Conservation (phyloP, 768 basidiomycete genomes). For the Pisolithus sp. region DNA sequence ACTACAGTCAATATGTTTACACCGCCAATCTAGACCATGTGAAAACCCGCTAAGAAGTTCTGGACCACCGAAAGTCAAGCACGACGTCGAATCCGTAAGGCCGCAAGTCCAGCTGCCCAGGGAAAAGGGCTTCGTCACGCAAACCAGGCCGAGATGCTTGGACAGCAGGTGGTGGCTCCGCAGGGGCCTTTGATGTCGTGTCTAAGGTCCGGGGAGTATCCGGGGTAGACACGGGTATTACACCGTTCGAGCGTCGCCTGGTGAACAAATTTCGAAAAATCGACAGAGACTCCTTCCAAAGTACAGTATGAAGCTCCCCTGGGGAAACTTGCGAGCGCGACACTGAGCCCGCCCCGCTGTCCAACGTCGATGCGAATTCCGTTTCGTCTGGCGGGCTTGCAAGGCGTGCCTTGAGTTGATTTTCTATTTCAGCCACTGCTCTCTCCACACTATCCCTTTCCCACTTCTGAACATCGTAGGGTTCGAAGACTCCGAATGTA, state of each 20-base stretch:
- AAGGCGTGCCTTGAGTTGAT: constrained; percentile 21
- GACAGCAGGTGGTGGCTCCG: constrained; percentile 3
- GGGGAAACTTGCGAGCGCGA: neutral
- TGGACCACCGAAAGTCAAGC: constrained; percentile 69
- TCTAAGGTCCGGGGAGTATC: neutral
- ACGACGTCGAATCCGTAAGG: constrained; percentile 67
- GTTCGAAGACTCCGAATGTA: constrained; percentile 61
- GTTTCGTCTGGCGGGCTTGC: constrained; percentile 18
- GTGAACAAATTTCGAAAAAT: constrained; percentile 21
- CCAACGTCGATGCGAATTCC: constrained; percentile 24
- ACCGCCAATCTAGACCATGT: constrained; percentile 1
- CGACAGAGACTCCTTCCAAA: constrained; percentile 15
- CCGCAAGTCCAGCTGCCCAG: constrained; percentile 64
- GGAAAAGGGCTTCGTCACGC: constrained; percentile 19
- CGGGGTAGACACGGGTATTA: neutral
- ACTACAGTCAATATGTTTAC: constrained; percentile 12
- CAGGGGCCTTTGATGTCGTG: constrained; percentile 4
- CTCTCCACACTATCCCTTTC: constrained; percentile 58
- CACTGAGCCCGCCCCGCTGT: constrained; percentile 15
- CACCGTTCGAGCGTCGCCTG: constrained; percentile 5
- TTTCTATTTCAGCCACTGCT: constrained; percentile 32
- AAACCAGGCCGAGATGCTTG: constrained; percentile 5
- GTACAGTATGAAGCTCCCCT: neutral
- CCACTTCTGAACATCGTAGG: constrained; percentile 73
- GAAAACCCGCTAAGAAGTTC: constrained; percentile 8